A percentile compares a stretch with the other conserved stretches of the same genome.
These are phyloP conservation scores for Ganoderma meredithae DNA, from an alignment of 1,284 basidiomycete genomes.

Conservation along the genomic window DNA sequence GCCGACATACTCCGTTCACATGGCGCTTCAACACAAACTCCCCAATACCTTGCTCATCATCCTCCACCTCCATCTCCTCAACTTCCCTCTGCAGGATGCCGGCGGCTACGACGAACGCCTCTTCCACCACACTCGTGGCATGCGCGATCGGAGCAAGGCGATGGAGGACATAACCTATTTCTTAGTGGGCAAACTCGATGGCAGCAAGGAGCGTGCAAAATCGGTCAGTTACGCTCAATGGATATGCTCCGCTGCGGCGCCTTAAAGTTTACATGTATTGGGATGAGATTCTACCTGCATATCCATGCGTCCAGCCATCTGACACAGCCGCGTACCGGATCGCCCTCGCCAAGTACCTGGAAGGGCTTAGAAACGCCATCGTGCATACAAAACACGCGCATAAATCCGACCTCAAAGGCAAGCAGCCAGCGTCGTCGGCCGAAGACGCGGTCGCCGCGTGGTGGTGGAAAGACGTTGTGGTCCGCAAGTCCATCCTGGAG, in stretches of 20 bases:
- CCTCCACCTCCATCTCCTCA: slow-evolving; percentile 57
- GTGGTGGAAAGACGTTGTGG: slow-evolving; percentile 64
- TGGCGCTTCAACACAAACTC: slow-evolving; percentile 16
- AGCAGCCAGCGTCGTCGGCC: slow-evolving; percentile 13
- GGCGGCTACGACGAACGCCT: slow-evolving; percentile 56
- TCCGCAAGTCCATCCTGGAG: slow-evolving; percentile 59
- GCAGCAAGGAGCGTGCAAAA: slow-evolving; percentile 43
- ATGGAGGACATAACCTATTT: slow-evolving; percentile 62
- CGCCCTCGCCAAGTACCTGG: slow-evolving; percentile 57
- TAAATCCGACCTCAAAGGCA: slow-evolving; percentile 28
- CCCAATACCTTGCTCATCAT: slow-evolving; percentile 49
- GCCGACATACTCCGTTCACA: not conserved
- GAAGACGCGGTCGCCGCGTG: slow-evolving; percentile 37
- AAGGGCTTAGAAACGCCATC: slow-evolving; percentile 49
- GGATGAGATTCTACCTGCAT: slow-evolving; percentile 52
- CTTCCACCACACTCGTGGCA: slow-evolving; percentile 52
- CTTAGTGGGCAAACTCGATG: slow-evolving; percentile 53
- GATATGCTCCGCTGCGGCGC: not conserved
- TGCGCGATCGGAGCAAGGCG: slow-evolving; percentile 55
- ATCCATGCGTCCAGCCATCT: slow-evolving; percentile 58
- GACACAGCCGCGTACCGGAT: slow-evolving; percentile 58
- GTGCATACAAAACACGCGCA: slow-evolving; percentile 38
- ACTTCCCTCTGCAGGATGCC: slow-evolving; percentile 51
- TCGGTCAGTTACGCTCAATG: slow-evolving; percentile 38
- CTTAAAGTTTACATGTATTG: not conserved